These are phyloP conservation scores for Haplosporangium sp. DNA, from an alignment of 371 early-diverging fungal genomes.

Conservation along the genomic window DNA sequence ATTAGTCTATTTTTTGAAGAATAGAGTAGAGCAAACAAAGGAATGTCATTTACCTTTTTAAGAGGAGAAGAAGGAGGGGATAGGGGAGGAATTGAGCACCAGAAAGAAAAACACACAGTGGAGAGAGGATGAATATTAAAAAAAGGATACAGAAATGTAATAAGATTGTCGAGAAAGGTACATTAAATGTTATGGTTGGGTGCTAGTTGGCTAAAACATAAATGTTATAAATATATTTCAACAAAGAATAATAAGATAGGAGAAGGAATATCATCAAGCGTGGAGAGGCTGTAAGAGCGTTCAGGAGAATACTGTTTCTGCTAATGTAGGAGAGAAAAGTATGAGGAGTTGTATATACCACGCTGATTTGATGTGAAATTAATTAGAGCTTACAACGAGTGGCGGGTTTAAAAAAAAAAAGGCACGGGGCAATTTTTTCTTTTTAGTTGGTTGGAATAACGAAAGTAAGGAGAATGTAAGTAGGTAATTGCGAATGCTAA, in stretches of 20 bases:
- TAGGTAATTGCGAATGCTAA: not conserved
- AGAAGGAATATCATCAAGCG: not conserved
- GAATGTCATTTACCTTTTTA: not conserved
- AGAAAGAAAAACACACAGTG: not conserved
- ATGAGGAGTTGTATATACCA: not conserved
- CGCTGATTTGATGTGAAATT: not conserved
- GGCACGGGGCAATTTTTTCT: not conserved
- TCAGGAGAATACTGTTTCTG: conserved; percentile 3
- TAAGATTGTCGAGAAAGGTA: not conserved
- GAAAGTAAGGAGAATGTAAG: not conserved
- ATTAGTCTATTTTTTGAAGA: not conserved
- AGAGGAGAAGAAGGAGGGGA: not conserved
- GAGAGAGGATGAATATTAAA: not conserved
- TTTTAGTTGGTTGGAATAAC: not conserved
- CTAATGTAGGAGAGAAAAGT: not conserved
- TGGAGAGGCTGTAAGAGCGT: not conserved
- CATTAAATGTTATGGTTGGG: not conserved
- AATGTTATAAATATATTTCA: not conserved
- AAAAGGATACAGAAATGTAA: not conserved
- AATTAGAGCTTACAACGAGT: not conserved
- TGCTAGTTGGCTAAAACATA: not conserved
- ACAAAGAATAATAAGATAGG: not conserved
- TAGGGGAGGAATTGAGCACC: too few species aligned
- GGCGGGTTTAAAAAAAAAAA: not conserved
- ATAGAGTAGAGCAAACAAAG: not conserved